Conservation (phyloP, 164 flowering plant genomes). For the Macadamia integrifolia region DNA sequence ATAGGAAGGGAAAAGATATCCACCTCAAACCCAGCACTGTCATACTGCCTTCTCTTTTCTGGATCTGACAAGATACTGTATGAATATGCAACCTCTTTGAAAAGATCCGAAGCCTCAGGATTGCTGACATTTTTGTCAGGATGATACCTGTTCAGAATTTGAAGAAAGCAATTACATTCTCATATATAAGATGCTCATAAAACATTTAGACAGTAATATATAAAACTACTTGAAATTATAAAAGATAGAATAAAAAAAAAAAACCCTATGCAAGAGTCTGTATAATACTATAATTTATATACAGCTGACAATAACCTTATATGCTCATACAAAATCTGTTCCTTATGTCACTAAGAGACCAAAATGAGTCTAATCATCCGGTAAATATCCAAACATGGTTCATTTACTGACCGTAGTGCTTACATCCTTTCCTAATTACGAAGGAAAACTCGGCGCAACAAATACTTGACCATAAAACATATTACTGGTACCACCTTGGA, state of each 20-base stretch:
- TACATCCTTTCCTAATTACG: too few species aligned
- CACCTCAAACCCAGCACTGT: constrained; percentile 32
- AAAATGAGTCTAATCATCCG: too few species aligned
- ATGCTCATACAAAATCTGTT: too few species aligned
- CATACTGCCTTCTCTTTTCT: constrained; percentile 41
- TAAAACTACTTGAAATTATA: too few species aligned
- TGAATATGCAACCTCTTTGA: constrained; percentile 76
- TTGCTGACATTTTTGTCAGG: constrained; percentile 58
- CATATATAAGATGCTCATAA: not conserved
- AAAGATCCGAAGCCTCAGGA: constrained; percentile 70
- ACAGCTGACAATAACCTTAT: too few species aligned
- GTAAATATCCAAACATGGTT: too few species aligned
- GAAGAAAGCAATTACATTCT: not conserved
- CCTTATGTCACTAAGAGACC: too few species aligned
- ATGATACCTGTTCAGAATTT: constrained; percentile 25
- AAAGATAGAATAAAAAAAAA: too few species aligned
- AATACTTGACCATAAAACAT: not conserved
- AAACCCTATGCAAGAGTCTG: too few species aligned
- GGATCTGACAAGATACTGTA: constrained; percentile 71
- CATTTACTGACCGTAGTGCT: too few species aligned
- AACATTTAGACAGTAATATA: too few species aligned
- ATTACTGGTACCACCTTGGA: not conserved
- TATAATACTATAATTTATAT: too few species aligned
- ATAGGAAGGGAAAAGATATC: not conserved
- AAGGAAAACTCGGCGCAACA: not conserved